phyloP scores from a whole-genome alignment of 2,329 filamentous ascomycete genomes.

The Lecanoromycetidae sp. region DNA sequence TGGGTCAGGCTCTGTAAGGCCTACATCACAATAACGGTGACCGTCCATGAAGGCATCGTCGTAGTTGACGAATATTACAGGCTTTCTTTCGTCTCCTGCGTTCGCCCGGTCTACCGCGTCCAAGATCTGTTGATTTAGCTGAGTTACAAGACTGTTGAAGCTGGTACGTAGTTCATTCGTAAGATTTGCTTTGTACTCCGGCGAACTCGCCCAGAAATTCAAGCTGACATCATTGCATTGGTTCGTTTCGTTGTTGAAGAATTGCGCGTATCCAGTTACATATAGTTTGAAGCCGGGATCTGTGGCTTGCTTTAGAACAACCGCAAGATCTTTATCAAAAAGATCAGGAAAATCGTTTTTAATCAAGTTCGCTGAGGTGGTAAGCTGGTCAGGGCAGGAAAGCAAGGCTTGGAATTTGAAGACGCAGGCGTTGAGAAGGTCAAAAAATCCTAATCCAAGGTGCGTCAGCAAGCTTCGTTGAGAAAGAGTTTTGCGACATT shows the following conservation, averaged over 20 bases:
- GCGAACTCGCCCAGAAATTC: neutral
- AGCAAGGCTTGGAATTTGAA: constrained; percentile 11
- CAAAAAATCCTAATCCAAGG: too few species aligned
- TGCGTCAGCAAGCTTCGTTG: too few species aligned
- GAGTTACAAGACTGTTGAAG: neutral
- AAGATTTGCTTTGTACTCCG: neutral
- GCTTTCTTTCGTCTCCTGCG: neutral
- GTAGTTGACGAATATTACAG: too few species aligned
- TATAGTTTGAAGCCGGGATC: neutral
- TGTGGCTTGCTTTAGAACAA: neutral
- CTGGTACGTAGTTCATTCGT: neutral
- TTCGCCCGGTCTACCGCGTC: neutral
- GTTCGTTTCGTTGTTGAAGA: constrained; percentile 4
- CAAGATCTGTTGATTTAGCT: neutral
- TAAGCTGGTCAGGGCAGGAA: constrained; percentile 12
- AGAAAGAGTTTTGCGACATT: too few species aligned
- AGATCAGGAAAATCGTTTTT: neutral
- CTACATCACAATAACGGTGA: neutral
- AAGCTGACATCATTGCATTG: constrained; percentile 3
- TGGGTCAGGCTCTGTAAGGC: neutral
- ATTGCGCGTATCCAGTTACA: neutral
- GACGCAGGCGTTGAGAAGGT: neutral
- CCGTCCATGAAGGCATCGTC: neutral
- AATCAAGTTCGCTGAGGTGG: neutral
- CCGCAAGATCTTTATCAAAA: neutral